Evolutionary conservation across 306 rosid genomes (phyloP), one percentile per base, ranked within the genome.

Genomic region (Chamaecrista fasciculata): DNA sequence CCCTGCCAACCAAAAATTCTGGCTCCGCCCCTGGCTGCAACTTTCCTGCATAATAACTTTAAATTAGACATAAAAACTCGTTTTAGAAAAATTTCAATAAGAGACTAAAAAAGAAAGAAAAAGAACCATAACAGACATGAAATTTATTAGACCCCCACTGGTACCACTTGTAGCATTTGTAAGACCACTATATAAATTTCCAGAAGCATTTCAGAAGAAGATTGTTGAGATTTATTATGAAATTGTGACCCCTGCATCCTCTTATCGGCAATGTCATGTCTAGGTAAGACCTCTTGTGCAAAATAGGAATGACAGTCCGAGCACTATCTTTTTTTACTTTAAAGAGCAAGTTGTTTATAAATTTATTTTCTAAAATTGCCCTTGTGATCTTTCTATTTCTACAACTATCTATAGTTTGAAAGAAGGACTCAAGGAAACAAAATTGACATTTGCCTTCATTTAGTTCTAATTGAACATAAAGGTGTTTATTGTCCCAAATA

Each of bases 231-330:
- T 69, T 74, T 59, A 67, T 69, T 71, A 69, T 69, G 62, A 62
- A 74, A 76, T 63, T 83, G 80, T 50, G 78, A 64, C 69, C 67
- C 94, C 86, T 88, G 92, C 64, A 82, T 81, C 84, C 77, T 81
- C 85, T 81, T 84, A 85, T 90, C 96, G 90, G 97, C 96, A 94
- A 87, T 66, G 85, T 80, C 84, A 79, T 74, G 73, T 70, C 78
- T 73, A 81, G 51, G 79, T 84, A 84, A 90, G 91, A 80, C 73
- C 71, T 72, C 62, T n/a, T n/a, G 19, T 47, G 83, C 72, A 76
- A 69, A 64, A 79, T 25, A 74, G 60, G 33, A 75, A 72, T 20
- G 68, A 57, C 11, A 69, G 46, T 39, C 66, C 65, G 67, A 59
- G 49, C 67, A 78, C 44, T 57, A 72, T 53, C 47, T 37, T n/a